Conservation (phyloP, 345 rosid species). For the Hirschfeldia incana region DNA sequence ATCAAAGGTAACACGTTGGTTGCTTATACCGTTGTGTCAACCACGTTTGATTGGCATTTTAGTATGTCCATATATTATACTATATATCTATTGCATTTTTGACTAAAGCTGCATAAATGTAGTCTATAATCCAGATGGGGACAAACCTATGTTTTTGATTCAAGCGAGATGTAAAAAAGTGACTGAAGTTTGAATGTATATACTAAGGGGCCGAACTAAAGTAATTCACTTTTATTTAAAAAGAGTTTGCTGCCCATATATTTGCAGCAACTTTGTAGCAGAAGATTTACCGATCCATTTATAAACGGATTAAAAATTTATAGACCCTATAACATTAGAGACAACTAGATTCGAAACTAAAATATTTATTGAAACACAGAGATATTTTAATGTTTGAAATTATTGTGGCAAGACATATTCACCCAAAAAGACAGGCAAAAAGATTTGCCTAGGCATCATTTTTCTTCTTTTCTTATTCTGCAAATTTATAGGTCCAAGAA, state of each 20-base stretch:
- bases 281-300: constrained; percentile 22
- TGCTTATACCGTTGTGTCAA: not conserved
- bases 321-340: constrained; percentile 39
- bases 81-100: constrained; percentile 12
- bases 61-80: not conserved
- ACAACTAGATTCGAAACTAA: constrained; percentile 18
- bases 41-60: not conserved
- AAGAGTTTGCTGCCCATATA: constrained; percentile 34
- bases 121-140: constrained; percentile 30
- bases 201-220: constrained; percentile 35
- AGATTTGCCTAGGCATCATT: constrained; percentile 40
- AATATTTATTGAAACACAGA: constrained; percentile 1
- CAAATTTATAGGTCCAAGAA: constrained; percentile 29
- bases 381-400: constrained; percentile 23
- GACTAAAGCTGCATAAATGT: constrained; percentile 32
- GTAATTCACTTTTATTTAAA: constrained; percentile 25
- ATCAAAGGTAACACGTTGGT: constrained; percentile 4
- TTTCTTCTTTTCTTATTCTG: constrained; percentile 24
- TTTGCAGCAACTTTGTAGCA: constrained; percentile 40
- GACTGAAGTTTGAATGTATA: constrained; percentile 23
- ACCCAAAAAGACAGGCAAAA: constrained; percentile 38
- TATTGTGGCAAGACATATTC: constrained; percentile 26
- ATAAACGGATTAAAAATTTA: constrained; percentile 12
- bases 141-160: constrained; percentile 32
- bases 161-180: constrained; percentile 14